Evolutionary conservation across 306 rosid species (phyloP), one percentile per base, ranked within the genome.

Genomic region (Pueraria montana): DNA sequence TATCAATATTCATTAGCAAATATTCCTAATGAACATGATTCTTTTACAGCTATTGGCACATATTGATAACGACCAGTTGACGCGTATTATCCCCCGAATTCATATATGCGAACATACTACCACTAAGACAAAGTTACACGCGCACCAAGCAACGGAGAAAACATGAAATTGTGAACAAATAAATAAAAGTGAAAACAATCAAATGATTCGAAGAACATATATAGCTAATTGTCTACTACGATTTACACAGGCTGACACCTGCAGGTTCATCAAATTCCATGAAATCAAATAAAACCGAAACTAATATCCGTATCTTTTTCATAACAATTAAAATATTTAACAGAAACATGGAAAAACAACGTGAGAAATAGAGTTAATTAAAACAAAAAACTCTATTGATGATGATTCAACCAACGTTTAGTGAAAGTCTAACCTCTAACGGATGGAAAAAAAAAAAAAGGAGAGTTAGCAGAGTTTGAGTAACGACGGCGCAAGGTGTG

Each of bases 281-380:
- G 7, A 34, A 34, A 34, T 34, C 40, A 34, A 74, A 32, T 46
- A 43, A 55, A 80, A 84, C 67, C 5, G 11, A 76, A 76, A 66
- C 38, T 7, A 2, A 6, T 18, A 52, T 36, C 36, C 53, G 5
- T 42, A 8, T 46, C 45, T 67, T 81, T 81, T 72, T 56, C 67
- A 46, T 18, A 67, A 80, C 6, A 50, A 26, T 59, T 40, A 16
- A 69, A 80, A 79, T 11, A 58, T 23, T 12, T 64, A 64, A 58
- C 74, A 75, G 63, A 85, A 80, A 71, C 53, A 70, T 40, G n/a
- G n/a, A n/a, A n/a, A n/a, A n/a, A n/a, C n/a, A 73, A 70, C 78
- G 49, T 71, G 72, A 43, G 36, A 72, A 63, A 40, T 6, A 42
- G 24, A 63, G 20, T 63, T 63, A n/a, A 46, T 45, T 7, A 69